A percentile compares a stretch with the other conserved stretches of the same genome.
Evolutionary conservation across 2,329 filamentous ascomycete genomes (phyloP).

Genomic region (Beauveria varroae): DNA sequence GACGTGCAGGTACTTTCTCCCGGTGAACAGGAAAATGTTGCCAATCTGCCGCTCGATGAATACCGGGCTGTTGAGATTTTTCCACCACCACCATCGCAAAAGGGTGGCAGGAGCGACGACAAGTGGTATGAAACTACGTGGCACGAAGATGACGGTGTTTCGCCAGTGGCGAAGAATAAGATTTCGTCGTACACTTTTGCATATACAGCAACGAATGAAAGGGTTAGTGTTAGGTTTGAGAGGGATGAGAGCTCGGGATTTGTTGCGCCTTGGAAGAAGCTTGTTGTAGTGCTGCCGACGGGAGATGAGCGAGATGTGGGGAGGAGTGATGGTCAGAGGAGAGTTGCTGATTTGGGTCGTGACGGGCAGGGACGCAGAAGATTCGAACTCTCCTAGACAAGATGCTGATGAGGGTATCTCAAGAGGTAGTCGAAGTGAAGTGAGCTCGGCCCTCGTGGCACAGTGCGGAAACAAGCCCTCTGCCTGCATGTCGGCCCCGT

Average conservation of each 20-base stretch:
- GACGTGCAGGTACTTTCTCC: slow-evolving; percentile 29
- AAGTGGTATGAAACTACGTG: slow-evolving; percentile 24
- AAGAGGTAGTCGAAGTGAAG: neutral
- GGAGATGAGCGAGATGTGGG: slow-evolving; percentile 22
- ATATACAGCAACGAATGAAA: slow-evolving; percentile 17
- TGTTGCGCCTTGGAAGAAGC: slow-evolving; percentile 25
- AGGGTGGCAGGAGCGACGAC: neutral
- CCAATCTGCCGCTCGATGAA: slow-evolving; percentile 32
- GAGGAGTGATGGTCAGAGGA: slow-evolving; percentile 2
- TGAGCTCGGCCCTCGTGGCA: neutral
- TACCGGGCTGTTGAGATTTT: slow-evolving; percentile 37
- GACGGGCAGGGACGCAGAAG: slow-evolving; percentile 17
- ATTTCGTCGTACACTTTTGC: slow-evolving; percentile 25
- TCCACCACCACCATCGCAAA: slow-evolving; percentile 29
- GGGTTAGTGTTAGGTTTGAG: slow-evolving; percentile 21
- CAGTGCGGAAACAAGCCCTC: neutral
- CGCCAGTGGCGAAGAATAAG: slow-evolving; percentile 22
- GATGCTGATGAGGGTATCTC: neutral
- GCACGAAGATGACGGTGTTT: slow-evolving; percentile 33
- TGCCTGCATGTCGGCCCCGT: neutral
- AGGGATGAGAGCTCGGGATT: slow-evolving; percentile 26
- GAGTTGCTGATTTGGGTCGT: slow-evolving; percentile 12
- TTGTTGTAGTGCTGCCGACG: slow-evolving; percentile 24
- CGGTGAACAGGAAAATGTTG: slow-evolving; percentile 29
- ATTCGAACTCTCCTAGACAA: slow-evolving; percentile 13